phyloP scores from a whole-genome alignment of 1,284 basidiomycete species.

The Ceratobasidium sp. region DNA sequence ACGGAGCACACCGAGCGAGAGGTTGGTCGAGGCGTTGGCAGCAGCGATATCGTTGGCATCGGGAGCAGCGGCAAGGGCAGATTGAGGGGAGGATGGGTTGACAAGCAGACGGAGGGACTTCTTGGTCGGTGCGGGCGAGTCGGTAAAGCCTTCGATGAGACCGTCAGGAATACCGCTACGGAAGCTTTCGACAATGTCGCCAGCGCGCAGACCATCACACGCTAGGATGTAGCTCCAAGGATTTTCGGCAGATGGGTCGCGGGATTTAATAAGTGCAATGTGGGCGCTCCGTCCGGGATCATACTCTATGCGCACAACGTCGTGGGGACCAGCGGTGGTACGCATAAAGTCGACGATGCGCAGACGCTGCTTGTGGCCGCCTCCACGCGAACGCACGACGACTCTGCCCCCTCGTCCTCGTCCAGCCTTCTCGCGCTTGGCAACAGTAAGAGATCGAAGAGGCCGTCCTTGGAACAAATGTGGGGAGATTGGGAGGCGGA shows the following conservation, averaged over 20 bases:
- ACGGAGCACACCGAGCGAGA: conserved; percentile 88
- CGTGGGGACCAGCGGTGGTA: conserved; percentile 78
- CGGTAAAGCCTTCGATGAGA: conserved; percentile 26
- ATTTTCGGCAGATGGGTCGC: conserved; percentile 58
- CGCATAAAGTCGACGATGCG: conserved; percentile 90
- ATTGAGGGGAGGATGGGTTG: conserved; percentile 40
- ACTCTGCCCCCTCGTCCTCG: conserved; percentile 86
- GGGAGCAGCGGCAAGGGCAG: conserved; percentile 44
- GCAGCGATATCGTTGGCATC: conserved; percentile 50
- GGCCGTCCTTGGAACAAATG: conserved; percentile 89
- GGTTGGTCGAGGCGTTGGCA: conserved; percentile 62
- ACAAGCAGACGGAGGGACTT: conserved; percentile 29
- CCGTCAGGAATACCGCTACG: conserved; percentile 74
- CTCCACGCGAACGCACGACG: conserved; percentile 89
- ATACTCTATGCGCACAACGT: conserved; percentile 95
- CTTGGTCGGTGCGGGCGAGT: conserved; percentile 23
- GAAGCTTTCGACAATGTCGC: conserved; percentile 90
- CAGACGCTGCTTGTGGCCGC: conserved; percentile 90
- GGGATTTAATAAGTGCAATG: conserved; percentile 84
- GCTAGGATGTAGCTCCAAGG: conserved; percentile 87
- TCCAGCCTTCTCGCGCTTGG: conserved; percentile 87
- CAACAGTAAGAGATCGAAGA: conserved; percentile 82
- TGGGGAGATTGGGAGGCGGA: conserved; percentile 80
- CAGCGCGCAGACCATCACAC: conserved; percentile 87
- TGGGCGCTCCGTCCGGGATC: conserved; percentile 95